Evolutionary conservation across 768 basidiomycete genomes (phyloP), one percentile per base, ranked within the genome.

Genomic region (Galerina sulciceps): DNA sequence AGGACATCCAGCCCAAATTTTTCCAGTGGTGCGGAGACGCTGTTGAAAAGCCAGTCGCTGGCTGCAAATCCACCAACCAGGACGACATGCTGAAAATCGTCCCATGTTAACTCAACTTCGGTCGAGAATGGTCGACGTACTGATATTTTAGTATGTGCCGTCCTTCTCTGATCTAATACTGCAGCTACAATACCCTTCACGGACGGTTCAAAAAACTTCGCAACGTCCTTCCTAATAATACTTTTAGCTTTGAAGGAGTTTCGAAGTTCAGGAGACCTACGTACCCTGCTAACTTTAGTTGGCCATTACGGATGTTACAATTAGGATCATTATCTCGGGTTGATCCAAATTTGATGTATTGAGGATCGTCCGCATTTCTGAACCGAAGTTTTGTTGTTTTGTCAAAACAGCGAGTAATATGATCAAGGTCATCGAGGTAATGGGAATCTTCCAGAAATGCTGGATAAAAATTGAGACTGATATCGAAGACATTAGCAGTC

Each of bases 41-140:
- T 71, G 4, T 71, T 64, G 62, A 77, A 82, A 10, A 86, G 67
- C 76, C 80, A 86, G 51, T 84, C 81, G 58, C 79, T 85, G 0
- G 83, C 81, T 15, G 82, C 79, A 64, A 86, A 86, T 0, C 84
- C 85, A 11, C 85, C 85, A 4, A 86, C 84, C 1, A 61, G 51
- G n/a, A 59, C 47, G 26, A 65, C 52, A 18, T 64, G 59, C 62
- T 64, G 15, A 17, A 9, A 26, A 3, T 34, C 18, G 18, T n/a
- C 11, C 4, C 15, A 13, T 4, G 6, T 38, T 6, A 46, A 4
- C 15, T 18, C 1, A 17, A 35, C 8, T 18, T 36, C 47, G 22
- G 14, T 37, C 11, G 42, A n/a, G 47, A 15, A 10, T 26, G 20
- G 38, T 10, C 17, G 31, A 55, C 69, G 37, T 14, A 76, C 78